These are phyloP conservation scores for Phytopythium sindhum DNA, from an alignment of 352 stramenopile species.

Conservation along the genomic window DNA sequence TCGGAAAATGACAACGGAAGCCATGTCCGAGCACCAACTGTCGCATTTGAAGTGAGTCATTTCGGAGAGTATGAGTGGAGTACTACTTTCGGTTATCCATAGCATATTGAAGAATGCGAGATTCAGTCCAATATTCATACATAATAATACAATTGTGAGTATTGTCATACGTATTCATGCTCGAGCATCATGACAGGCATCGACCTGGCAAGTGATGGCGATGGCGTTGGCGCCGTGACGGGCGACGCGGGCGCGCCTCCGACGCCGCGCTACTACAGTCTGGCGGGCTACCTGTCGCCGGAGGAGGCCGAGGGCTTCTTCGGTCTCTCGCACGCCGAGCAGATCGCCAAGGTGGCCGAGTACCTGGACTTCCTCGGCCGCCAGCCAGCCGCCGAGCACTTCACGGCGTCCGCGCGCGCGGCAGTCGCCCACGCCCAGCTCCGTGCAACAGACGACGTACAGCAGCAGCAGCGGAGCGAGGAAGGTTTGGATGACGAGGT, in stretches of 20 bases:
- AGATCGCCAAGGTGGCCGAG: conserved; percentile 55
- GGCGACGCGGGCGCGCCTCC: background rate
- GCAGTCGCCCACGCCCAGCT: conserved; percentile 45
- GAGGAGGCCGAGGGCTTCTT: conserved; percentile 53
- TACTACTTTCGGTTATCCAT: too few relatives aligned
- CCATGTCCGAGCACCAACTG: too few relatives aligned
- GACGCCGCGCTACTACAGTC: conserved; percentile 45
- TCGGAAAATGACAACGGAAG: too few relatives aligned
- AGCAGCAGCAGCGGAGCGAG: background rate
- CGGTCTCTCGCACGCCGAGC: conserved; percentile 34
- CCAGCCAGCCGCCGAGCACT: conserved; percentile 40
- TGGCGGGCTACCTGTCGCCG: conserved; percentile 55
- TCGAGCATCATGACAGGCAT: too few relatives aligned
- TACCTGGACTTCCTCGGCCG: conserved; percentile 64
- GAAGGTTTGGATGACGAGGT: conserved; percentile 15
- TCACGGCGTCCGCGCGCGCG: conserved; percentile 50
- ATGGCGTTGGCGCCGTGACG: too few relatives aligned
- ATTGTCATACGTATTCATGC: too few relatives aligned
- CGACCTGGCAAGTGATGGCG: background rate
- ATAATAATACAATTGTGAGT: too few relatives aligned
- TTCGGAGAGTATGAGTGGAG: too few relatives aligned
- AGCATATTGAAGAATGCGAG: too few relatives aligned
- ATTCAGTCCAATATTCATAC: too few relatives aligned
- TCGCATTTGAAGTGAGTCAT: background rate
- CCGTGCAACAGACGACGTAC: background rate